Conservation (phyloP, 306 rosid species). For the Potentilla sterilis region DNA sequence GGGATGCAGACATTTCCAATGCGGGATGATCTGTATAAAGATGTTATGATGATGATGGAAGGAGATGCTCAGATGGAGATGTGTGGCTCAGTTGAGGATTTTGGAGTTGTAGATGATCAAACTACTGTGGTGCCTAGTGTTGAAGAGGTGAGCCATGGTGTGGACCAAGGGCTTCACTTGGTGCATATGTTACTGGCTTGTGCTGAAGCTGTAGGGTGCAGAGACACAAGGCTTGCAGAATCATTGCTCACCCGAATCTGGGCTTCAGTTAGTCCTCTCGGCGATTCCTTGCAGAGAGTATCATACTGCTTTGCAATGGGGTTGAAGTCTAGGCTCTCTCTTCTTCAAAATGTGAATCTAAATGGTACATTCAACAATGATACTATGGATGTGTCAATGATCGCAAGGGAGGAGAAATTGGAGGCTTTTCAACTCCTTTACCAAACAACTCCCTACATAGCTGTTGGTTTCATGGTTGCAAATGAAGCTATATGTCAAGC, state of each 20-base stretch:
- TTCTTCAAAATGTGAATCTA: slow-evolving; percentile 44
- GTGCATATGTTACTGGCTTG: slow-evolving; percentile 73
- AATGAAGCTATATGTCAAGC: slow-evolving; percentile 70
- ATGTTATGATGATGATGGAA: slow-evolving; percentile 30
- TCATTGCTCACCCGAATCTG: slow-evolving; percentile 49
- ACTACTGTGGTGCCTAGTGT: slow-evolving; percentile 28
- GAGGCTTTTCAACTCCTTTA: slow-evolving; percentile 69
- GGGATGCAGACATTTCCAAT: slow-evolving; percentile 29
- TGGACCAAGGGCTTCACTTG: slow-evolving; percentile 69
- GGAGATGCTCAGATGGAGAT: slow-evolving; percentile 43
- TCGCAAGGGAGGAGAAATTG: slow-evolving; percentile 49
- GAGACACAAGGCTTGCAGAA: slow-evolving; percentile 59
- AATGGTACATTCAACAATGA: slow-evolving; percentile 35
- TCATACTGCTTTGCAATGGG: slow-evolving; percentile 59
- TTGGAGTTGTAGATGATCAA: slow-evolving; percentile 14
- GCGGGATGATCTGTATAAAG: slow-evolving; percentile 33
- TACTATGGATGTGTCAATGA: slow-evolving; percentile 32
- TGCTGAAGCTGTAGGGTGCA: slow-evolving; percentile 76
- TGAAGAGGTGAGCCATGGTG: slow-evolving; percentile 38
- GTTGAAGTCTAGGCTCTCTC: slow-evolving; percentile 57
- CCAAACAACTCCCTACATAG: slow-evolving; percentile 76
- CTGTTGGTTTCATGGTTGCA: slow-evolving; percentile 77
- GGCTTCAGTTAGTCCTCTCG: slow-evolving; percentile 51
- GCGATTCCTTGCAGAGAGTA: slow-evolving; percentile 73
- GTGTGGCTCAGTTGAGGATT: slow-evolving; percentile 19